Evolutionary conservation across 306 rosid genomes (phyloP).

Genomic region (Hylodesmum podocarpum): DNA sequence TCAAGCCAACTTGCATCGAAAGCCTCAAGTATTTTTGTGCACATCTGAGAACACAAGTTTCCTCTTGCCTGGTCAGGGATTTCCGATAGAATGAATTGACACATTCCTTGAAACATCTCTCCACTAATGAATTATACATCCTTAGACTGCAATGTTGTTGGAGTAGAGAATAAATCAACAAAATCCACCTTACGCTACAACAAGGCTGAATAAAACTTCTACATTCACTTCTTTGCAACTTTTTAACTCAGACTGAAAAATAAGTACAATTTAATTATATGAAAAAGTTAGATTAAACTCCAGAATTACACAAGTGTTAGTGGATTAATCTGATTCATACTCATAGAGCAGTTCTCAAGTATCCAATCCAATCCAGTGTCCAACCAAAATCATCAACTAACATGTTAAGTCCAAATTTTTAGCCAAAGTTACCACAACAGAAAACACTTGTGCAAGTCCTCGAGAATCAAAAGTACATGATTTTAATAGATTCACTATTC

Average conservation of each 20-base stretch:
- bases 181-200: slow-evolving; percentile 16
- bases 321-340: background rate
- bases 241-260: slow-evolving; percentile 6
- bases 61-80: slow-evolving; percentile 43
- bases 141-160: slow-evolving; percentile 45
- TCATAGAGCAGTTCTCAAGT: background rate
- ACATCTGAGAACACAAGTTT: slow-evolving; percentile 47
- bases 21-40: slow-evolving; percentile 48
- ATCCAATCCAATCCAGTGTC: slow-evolving; percentile 5
- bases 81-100: slow-evolving; percentile 41
- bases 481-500: background rate
- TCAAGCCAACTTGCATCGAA: slow-evolving; percentile 32
- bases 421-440: background rate
- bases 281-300: background rate
- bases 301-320: background rate
- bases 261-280: background rate
- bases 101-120: slow-evolving; percentile 45
- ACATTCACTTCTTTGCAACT: slow-evolving; percentile 7
- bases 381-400: background rate
- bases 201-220: slow-evolving; percentile 6
- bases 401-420: background rate
- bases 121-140: slow-evolving; percentile 50
- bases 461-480: background rate
- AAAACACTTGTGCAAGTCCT: background rate
- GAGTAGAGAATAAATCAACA: slow-evolving; percentile 26